A percentile compares a stretch with the other conserved stretches of the same genome.
Conservation (phyloP, 148 eudicot species). For the Heliamphora exappendiculata region DNA sequence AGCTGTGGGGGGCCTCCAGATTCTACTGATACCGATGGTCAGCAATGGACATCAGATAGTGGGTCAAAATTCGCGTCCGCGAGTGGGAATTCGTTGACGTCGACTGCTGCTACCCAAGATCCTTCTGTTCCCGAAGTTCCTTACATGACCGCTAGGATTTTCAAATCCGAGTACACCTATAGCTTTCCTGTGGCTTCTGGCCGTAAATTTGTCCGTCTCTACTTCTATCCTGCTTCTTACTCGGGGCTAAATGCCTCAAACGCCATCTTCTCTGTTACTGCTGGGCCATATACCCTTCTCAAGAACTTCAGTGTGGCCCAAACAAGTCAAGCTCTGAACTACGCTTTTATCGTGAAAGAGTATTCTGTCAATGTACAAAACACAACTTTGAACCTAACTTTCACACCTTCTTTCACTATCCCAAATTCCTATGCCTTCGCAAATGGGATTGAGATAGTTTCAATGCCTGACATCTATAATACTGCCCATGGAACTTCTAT, state of each 20-base stretch:
- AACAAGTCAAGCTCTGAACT: slow-evolving; percentile 61
- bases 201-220: slow-evolving; percentile 67
- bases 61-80: slow-evolving; percentile 43
- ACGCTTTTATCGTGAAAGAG: slow-evolving; percentile 53
- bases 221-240: slow-evolving; percentile 70
- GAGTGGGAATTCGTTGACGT: slow-evolving; percentile 28
- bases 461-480: slow-evolving; percentile 69
- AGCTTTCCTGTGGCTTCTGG: slow-evolving; percentile 62
- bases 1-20: slow-evolving; percentile 59
- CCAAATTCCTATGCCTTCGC: slow-evolving; percentile 67
- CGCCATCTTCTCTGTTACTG: slow-evolving; percentile 53
- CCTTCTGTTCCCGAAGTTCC: slow-evolving; percentile 65
- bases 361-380: slow-evolving; percentile 49
- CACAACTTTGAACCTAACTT: slow-evolving; percentile 45
- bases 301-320: slow-evolving; percentile 82
- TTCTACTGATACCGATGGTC: slow-evolving; percentile 44
- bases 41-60: slow-evolving; percentile 59
- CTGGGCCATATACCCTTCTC: slow-evolving; percentile 54
- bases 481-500: slow-evolving; percentile 13
- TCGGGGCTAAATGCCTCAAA: slow-evolving; percentile 39
- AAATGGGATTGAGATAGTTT: slow-evolving; percentile 82
- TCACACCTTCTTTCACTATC: slow-evolving; percentile 44
- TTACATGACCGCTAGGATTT: slow-evolving; percentile 69
- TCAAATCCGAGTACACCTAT: slow-evolving; percentile 57
- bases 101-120: slow-evolving; percentile 46